Evolutionary conservation across 2,329 filamentous ascomycete genomes (phyloP).

Genomic region (Fusarium staphyleae): DNA sequence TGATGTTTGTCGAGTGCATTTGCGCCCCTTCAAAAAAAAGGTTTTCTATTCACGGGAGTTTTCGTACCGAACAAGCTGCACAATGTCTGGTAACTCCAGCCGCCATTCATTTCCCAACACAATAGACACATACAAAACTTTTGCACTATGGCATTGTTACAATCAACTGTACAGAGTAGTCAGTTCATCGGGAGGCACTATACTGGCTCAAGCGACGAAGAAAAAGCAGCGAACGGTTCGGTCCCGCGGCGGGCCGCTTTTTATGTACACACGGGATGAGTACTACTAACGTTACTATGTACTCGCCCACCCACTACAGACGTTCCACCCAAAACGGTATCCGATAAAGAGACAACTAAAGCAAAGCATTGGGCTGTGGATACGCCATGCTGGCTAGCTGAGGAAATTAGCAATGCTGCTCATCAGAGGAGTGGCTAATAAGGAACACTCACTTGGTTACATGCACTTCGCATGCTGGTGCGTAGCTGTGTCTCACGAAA

Average conservation of each 20-base stretch:
- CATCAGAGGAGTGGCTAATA: slow-evolving; percentile 2
- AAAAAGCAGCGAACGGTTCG: slow-evolving; percentile 11
- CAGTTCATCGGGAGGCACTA: slow-evolving; percentile 1
- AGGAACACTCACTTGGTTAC: background rate
- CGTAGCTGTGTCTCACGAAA: slow-evolving; percentile 8
- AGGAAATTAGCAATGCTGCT: slow-evolving; percentile 4
- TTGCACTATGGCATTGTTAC: slow-evolving; percentile 3
- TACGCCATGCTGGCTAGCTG: slow-evolving; percentile 23
- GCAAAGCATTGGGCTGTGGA: slow-evolving; percentile 18
- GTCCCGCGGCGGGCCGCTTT: slow-evolving; percentile 28
- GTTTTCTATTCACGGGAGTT: slow-evolving; percentile 24
- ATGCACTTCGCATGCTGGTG: background rate
- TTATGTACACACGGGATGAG: slow-evolving; percentile 3
- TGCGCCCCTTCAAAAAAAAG: background rate
- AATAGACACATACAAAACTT: slow-evolving; percentile 5
- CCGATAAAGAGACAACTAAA: slow-evolving; percentile 36
- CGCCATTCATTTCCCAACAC: slow-evolving; percentile 20
- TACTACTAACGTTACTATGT: too few relatives aligned
- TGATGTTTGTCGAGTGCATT: background rate
- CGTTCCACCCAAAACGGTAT: slow-evolving; percentile 3
- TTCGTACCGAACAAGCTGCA: slow-evolving; percentile 12
- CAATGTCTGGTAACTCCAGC: slow-evolving; percentile 4
- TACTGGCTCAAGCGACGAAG: slow-evolving; percentile 5
- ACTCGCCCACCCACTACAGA: slow-evolving; percentile 10
- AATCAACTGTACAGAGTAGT: slow-evolving; percentile 7